Evolutionary conservation across 371 early-diverging fungal species (phyloP).

Genomic region (Rhizopus delemar): DNA sequence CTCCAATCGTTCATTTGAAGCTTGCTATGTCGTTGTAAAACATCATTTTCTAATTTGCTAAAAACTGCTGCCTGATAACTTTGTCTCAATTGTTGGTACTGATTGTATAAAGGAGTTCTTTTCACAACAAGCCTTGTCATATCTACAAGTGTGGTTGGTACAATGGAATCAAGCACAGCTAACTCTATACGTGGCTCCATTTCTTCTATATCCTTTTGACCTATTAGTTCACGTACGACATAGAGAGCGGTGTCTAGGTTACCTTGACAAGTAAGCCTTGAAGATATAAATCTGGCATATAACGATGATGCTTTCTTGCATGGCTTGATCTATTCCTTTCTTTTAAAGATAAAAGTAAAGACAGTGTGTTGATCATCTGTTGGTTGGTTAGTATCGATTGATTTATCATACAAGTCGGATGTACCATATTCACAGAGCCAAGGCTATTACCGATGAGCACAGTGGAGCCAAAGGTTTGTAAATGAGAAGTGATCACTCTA

Average conservation of each 20-base stretch:
- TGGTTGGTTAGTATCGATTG: neutral
- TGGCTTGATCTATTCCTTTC: slow-evolving; percentile 62
- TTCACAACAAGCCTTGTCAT: slow-evolving; percentile 50
- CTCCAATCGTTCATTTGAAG: slow-evolving; percentile 30
- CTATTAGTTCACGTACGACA: neutral
- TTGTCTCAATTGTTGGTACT: slow-evolving; percentile 35
- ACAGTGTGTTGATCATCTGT: slow-evolving; percentile 61
- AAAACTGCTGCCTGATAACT: slow-evolving; percentile 34
- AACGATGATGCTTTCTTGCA: slow-evolving; percentile 60
- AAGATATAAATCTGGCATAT: slow-evolving; percentile 56
- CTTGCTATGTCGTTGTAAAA: neutral
- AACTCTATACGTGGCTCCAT: slow-evolving; percentile 34
- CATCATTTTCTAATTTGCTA: slow-evolving; percentile 34
- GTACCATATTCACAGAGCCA: slow-evolving; percentile 63
- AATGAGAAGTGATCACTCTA: slow-evolving; percentile 60
- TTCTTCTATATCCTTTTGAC: slow-evolving; percentile 35
- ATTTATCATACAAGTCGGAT: neutral
- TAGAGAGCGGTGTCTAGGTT: neutral
- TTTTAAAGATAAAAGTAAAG: slow-evolving; percentile 52
- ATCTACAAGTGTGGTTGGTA: slow-evolving; percentile 60
- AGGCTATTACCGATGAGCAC: slow-evolving; percentile 57
- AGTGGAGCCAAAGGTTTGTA: slow-evolving; percentile 58
- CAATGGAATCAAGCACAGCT: slow-evolving; percentile 52
- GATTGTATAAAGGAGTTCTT: slow-evolving; percentile 53
- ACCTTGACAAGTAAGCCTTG: slow-evolving; percentile 53